Conservation (phyloP, 208 protist genomes). For the Crithidia sp. region DNA sequence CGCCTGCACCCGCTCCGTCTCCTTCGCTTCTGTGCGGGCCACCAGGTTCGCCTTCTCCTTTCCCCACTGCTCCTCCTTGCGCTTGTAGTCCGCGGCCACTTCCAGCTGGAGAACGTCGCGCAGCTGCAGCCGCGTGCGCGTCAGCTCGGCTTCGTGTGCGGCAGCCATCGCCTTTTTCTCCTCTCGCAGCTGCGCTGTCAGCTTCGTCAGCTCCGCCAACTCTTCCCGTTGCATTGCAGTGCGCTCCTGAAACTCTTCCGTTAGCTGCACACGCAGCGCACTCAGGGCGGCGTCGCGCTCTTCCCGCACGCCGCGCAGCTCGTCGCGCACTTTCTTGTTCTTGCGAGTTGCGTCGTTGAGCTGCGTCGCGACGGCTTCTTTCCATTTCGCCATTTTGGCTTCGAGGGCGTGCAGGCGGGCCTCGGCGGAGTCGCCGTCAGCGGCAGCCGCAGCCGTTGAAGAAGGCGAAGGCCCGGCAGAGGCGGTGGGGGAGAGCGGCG, state of each 20-base stretch:
- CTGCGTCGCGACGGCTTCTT: slow-evolving; percentile 60
- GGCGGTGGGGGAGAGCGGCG: too few relatives aligned
- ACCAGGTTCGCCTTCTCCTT: slow-evolving; percentile 37
- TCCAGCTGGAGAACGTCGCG: slow-evolving; percentile 35
- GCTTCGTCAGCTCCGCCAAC: slow-evolving; percentile 36
- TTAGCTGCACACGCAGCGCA: slow-evolving; percentile 57
- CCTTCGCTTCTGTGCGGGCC: slow-evolving; percentile 33
- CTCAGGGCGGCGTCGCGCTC: slow-evolving; percentile 42
- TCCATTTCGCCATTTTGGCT: slow-evolving; percentile 62
- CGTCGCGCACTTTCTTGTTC: slow-evolving; percentile 76
- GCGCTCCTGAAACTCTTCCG: slow-evolving; percentile 76
- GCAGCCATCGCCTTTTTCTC: slow-evolving; percentile 49
- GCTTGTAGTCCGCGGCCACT: slow-evolving; percentile 22
- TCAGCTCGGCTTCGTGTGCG: slow-evolving; percentile 51
- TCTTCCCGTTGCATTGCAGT: slow-evolving; percentile 66
- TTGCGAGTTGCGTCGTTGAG: slow-evolving; percentile 68
- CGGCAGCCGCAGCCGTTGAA: too few relatives aligned
- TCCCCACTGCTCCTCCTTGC: slow-evolving; percentile 32
- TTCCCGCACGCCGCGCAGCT: slow-evolving; percentile 38
- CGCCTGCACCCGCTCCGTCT: slow-evolving; percentile 34
- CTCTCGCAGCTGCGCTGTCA: slow-evolving; percentile 40
- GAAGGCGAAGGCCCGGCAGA: too few relatives aligned
- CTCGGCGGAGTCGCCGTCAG: slow-evolving; percentile 11
- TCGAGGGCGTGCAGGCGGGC: slow-evolving; percentile 50
- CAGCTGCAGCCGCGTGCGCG: slow-evolving; percentile 21